These are phyloP conservation scores for Myxozyma monticola DNA, from an alignment of 805 yeast genomes.

Conservation along the genomic window DNA sequence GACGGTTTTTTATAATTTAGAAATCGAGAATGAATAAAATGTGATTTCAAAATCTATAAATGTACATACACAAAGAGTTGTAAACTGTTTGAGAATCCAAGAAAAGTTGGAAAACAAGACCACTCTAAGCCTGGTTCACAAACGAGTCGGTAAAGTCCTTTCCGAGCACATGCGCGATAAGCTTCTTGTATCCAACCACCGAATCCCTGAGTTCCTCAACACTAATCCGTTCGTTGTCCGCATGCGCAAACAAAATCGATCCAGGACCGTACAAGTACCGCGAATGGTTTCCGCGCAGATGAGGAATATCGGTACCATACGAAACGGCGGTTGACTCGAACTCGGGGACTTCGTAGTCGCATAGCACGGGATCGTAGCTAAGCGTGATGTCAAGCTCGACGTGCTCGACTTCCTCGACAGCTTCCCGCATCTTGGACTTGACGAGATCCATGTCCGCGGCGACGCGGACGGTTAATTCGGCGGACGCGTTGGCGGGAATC, in stretches of 20 bases:
- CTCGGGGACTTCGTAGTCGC: constrained; percentile 64
- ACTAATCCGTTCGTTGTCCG: constrained; percentile 31
- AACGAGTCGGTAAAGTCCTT: too few species aligned
- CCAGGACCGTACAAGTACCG: constrained; percentile 70
- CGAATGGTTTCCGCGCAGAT: constrained; percentile 42
- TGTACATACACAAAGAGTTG: background rate
- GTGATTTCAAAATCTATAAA: too few species aligned
- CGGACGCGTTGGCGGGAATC: constrained; percentile 58
- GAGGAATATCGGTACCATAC: constrained; percentile 57
- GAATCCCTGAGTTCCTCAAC: constrained; percentile 50
- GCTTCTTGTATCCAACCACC: constrained; percentile 53
- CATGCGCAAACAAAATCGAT: constrained; percentile 27
- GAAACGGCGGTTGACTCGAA: constrained; percentile 55
- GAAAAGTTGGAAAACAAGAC: too few species aligned
- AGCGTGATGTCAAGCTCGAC: constrained; percentile 31
- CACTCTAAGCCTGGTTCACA: too few species aligned
- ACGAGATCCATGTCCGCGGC: constrained; percentile 50
- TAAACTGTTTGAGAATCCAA: background rate
- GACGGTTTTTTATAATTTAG: too few species aligned
- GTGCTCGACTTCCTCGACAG: constrained; percentile 37
- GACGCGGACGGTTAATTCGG: constrained; percentile 53
- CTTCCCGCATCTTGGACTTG: constrained; percentile 40
- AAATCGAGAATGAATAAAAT: too few species aligned
- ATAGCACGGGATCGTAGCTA: constrained; percentile 42
- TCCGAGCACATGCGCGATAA: constrained; percentile 37